phyloP scores from a whole-genome alignment of 23 red algal species.

The Gracilaria domingensis region DNA sequence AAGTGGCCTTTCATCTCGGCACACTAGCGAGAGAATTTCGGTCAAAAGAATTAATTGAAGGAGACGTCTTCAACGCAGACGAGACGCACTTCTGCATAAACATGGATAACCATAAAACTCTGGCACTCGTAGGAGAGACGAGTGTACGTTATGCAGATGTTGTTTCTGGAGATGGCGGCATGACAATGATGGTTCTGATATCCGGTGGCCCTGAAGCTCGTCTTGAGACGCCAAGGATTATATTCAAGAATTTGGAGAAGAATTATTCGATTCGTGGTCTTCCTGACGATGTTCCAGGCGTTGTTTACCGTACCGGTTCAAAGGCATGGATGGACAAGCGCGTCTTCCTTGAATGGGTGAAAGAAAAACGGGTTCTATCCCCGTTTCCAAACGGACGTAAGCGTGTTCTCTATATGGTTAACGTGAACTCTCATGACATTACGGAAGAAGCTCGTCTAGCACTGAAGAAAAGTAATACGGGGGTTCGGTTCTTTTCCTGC shows the following conservation, averaged over 20 bases:
- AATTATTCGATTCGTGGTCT: constrained; percentile 8
- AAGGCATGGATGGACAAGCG: constrained; percentile 25
- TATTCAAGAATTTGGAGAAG: constrained; percentile 1
- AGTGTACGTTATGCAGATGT: no score
- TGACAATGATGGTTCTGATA: constrained; percentile 4
- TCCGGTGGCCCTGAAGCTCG: neutral
- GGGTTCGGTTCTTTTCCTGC: no score
- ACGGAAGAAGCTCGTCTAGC: no score
- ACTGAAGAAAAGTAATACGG: no score
- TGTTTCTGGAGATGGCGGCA: neutral
- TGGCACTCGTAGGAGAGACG: no score
- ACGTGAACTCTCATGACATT: no score
- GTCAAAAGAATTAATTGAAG: neutral
- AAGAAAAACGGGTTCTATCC: no score
- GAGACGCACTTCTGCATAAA: no score
- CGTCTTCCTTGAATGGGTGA: no score
- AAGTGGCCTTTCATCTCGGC: constrained; percentile 2
- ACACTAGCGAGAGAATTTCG: neutral
- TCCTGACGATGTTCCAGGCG: constrained; percentile 26
- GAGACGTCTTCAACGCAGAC: constrained; percentile 2
- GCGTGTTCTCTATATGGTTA: no score
- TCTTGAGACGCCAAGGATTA: neutral
- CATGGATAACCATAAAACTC: no score
- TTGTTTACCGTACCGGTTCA: neutral
- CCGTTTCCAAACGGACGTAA: no score